Evolutionary conservation across 768 basidiomycete genomes (phyloP).

Genomic region (Terana coerulea): DNA sequence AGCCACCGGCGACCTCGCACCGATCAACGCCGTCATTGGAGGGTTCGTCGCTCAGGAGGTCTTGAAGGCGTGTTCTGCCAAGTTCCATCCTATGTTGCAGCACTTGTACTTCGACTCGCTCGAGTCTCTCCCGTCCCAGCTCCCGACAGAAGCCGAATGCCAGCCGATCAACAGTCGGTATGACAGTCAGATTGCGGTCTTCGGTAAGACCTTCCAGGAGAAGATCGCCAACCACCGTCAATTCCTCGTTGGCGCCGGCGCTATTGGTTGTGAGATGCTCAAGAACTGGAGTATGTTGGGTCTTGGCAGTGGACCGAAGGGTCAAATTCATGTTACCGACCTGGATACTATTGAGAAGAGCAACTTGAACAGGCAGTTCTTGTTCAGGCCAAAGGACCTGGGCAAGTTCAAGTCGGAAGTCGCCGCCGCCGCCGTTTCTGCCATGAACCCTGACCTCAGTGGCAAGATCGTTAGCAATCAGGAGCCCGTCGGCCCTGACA

Average conservation of each 20-base stretch:
- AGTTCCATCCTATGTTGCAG: slow-evolving; percentile 96
- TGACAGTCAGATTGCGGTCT: slow-evolving; percentile 94
- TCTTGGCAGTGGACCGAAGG: slow-evolving; percentile 73
- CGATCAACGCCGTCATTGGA: slow-evolving; percentile 89
- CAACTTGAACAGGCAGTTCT: slow-evolving; percentile 96
- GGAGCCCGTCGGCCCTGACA: slow-evolving; percentile 88
- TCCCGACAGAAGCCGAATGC: slow-evolving; percentile 81
- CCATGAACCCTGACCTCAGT: slow-evolving; percentile 91
- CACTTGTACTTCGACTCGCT: slow-evolving; percentile 96
- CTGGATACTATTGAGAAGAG: slow-evolving; percentile 99
- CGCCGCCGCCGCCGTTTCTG: slow-evolving; percentile 83
- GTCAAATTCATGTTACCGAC: slow-evolving; percentile 90
- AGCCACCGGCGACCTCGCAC: slow-evolving; percentile 85
- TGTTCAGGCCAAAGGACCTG: slow-evolving; percentile 94
- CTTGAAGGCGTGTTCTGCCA: slow-evolving; percentile 93
- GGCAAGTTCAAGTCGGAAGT: slow-evolving; percentile 98
- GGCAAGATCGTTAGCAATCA: slow-evolving; percentile 87
- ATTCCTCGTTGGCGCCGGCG: slow-evolving; percentile 98
- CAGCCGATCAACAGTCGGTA: slow-evolving; percentile 82
- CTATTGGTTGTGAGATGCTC: slow-evolving; percentile 99
- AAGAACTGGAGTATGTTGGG: slow-evolving; percentile 99
- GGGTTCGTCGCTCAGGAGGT: slow-evolving; percentile 98
- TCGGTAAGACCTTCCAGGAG: slow-evolving; percentile 88
- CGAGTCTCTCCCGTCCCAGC: slow-evolving; percentile 77
- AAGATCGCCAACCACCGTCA: slow-evolving; percentile 88